Percentiles rank a stretch among this genome's conserved stretches.
These are phyloP conservation scores for Phaeomoniella chlamydospora DNA, from an alignment of 2,329 filamentous ascomycete genomes.

Conservation along the genomic window DNA sequence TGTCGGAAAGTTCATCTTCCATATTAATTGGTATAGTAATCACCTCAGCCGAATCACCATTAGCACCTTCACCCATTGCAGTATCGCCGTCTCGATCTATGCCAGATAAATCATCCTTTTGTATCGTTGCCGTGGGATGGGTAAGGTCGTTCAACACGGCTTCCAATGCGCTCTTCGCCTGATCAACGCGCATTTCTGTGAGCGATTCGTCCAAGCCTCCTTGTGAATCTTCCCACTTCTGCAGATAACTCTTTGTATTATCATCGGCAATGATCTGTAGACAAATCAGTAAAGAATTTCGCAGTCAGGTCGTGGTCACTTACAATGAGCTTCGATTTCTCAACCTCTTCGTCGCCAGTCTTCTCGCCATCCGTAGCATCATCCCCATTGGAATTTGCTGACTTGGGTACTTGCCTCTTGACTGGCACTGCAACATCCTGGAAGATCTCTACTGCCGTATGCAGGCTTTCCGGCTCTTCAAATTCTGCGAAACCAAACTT, in stretches of 20 bases:
- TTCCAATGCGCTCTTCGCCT: constrained; percentile 53
- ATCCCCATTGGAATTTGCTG: constrained; percentile 19
- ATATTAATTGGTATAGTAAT: constrained; percentile 76
- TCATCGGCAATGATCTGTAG: constrained; percentile 57
- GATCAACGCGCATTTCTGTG: constrained; percentile 53
- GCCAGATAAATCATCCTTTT: constrained; percentile 27
- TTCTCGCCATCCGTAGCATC: constrained; percentile 18
- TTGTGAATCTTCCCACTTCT: constrained; percentile 57
- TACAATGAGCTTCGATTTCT: constrained; percentile 58
- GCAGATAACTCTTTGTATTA: constrained; percentile 69
- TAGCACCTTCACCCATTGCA: constrained; percentile 44
- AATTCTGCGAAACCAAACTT: constrained; percentile 94
- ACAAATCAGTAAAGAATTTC: constrained; percentile 9
- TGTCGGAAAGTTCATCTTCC: constrained; percentile 90
- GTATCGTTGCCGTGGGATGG: constrained; percentile 42
- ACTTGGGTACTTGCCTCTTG: constrained; percentile 49
- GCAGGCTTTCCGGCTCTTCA: constrained; percentile 78
- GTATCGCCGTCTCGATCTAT: constrained; percentile 53
- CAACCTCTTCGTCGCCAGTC: constrained; percentile 31
- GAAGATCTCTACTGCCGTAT: constrained; percentile 71
- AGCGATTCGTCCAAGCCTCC: constrained; percentile 48
- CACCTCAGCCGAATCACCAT: constrained; percentile 57
- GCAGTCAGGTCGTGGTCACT: constrained; percentile 9
- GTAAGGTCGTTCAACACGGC: constrained; percentile 57
- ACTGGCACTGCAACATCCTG: constrained; percentile 68